Conservation (phyloP, 179 eudicot genomes). For the Drosera spatulata region DNA sequence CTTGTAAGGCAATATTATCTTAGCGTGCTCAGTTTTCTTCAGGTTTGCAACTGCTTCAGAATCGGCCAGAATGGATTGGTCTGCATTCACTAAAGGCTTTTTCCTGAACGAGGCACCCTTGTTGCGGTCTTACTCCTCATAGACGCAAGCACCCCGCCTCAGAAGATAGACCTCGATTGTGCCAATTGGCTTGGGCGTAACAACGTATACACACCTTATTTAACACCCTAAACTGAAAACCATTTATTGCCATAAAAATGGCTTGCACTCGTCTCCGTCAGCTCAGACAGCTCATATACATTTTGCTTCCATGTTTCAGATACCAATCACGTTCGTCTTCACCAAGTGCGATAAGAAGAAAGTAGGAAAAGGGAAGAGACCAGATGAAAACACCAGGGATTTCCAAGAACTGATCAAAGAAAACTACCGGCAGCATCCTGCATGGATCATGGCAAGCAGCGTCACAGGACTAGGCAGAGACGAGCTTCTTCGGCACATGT, state of each 20-base stretch:
- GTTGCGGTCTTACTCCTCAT: constrained; percentile 71
- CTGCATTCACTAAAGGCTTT: constrained; percentile 93
- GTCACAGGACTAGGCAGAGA: constrained; percentile 82
- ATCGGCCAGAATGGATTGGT: constrained; percentile 93
- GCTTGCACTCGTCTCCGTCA: neutral
- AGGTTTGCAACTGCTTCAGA: constrained; percentile 95
- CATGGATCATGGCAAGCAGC: constrained; percentile 97
- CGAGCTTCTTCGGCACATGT: constrained; percentile 84
- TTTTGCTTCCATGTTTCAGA: constrained; percentile 27
- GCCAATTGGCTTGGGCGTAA: constrained; percentile 97
- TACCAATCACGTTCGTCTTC: constrained; percentile 79
- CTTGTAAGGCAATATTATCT: too few species aligned
- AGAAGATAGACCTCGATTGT: constrained; percentile 92
- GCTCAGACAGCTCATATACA: too few species aligned
- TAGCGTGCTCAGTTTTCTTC: constrained; percentile 1
- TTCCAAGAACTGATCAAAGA: constrained; percentile 61
- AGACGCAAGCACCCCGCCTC: constrained; percentile 96
- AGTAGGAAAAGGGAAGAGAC: constrained; percentile 59
- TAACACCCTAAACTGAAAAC: too few species aligned
- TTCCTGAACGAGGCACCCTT: constrained; percentile 74
- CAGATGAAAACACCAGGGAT: constrained; percentile 67
- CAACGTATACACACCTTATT: constrained; percentile 29
- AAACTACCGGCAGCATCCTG: constrained; percentile 51
- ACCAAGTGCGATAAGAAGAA: constrained; percentile 86
- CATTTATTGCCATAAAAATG: too few species aligned